Conservation (phyloP, 345 rosid genomes). For the Camelina hispida region DNA sequence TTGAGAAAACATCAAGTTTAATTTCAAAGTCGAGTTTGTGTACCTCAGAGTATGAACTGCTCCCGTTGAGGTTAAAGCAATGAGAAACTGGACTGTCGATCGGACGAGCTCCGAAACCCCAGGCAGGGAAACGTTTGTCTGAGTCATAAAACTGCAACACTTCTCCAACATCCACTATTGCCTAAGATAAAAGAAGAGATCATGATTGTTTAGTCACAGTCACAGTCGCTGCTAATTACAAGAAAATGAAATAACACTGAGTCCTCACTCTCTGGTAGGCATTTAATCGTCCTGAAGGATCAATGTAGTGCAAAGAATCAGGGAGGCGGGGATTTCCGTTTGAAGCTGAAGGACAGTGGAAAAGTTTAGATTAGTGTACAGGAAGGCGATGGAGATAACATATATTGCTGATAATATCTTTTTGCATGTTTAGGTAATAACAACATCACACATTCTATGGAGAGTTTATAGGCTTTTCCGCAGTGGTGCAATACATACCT, state of each 20-base stretch:
- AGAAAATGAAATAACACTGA: slow-evolving; percentile 4
- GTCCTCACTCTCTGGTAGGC: slow-evolving; percentile 73
- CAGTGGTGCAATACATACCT: slow-evolving; percentile 53
- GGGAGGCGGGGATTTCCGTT: slow-evolving; percentile 91
- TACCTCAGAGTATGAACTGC: slow-evolving; percentile 79
- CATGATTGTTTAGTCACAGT: slow-evolving; percentile 33
- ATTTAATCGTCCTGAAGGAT: slow-evolving; percentile 67
- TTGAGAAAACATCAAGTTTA: neutral
- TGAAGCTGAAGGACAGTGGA: slow-evolving; percentile 69
- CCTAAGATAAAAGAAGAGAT: slow-evolving; percentile 52
- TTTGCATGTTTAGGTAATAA: neutral
- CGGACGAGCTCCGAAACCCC: slow-evolving; percentile 99
- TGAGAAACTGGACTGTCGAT: slow-evolving; percentile 92
- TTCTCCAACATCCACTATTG: slow-evolving; percentile 83
- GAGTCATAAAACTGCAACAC: slow-evolving; percentile 89
- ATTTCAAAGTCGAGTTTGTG: neutral
- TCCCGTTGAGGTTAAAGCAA: slow-evolving; percentile 92
- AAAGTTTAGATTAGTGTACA: slow-evolving; percentile 28
- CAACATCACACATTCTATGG: neutral
- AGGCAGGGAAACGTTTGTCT: slow-evolving; percentile 87
- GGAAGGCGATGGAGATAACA: slow-evolving; percentile 8
- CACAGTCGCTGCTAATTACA: slow-evolving; percentile 1
- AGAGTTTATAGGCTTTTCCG: neutral
- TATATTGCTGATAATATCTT: neutral
- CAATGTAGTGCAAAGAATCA: slow-evolving; percentile 84